Conservation (phyloP, 768 basidiomycete genomes). For the Boletales sp. region DNA sequence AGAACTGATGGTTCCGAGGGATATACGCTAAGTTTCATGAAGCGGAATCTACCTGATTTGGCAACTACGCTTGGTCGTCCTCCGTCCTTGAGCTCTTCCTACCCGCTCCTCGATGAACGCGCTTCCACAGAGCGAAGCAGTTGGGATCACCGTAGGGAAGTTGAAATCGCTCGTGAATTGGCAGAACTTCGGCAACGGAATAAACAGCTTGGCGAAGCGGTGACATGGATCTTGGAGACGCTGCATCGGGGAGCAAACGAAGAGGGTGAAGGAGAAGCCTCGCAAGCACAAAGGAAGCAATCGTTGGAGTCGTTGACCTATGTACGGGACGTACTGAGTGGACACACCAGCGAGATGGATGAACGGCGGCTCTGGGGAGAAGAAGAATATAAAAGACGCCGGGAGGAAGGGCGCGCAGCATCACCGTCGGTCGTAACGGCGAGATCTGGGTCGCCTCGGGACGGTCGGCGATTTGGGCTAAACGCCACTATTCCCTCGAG, state of each 20-base stretch:
- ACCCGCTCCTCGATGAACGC: slow-evolving; percentile 63
- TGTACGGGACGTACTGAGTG: slow-evolving; percentile 69
- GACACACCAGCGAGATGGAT: slow-evolving; percentile 52
- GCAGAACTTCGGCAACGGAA: slow-evolving; percentile 52
- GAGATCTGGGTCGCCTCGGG: slow-evolving; percentile 12
- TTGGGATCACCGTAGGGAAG: slow-evolving; percentile 67
- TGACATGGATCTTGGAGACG: slow-evolving; percentile 72
- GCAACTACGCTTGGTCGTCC: slow-evolving; percentile 62
- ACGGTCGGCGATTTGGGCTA: slow-evolving; percentile 12
- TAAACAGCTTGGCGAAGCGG: slow-evolving; percentile 61
- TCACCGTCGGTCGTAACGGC: slow-evolving; percentile 23
- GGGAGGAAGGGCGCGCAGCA: slow-evolving; percentile 24
- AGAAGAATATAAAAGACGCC: slow-evolving; percentile 40
- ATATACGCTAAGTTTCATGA: slow-evolving; percentile 10
- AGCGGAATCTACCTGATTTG: slow-evolving; percentile 89
- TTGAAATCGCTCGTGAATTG: slow-evolving; percentile 68
- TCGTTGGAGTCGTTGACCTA: slow-evolving; percentile 76
- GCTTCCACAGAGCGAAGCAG: slow-evolving; percentile 54
- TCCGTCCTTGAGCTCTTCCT: slow-evolving; percentile 43
- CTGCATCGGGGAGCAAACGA: slow-evolving; percentile 53
- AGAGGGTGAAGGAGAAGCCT: slow-evolving; percentile 32
- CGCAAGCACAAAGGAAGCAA: slow-evolving; percentile 48
- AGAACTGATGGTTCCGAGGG: slow-evolving; percentile 13
- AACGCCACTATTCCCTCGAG: slow-evolving; percentile 13
- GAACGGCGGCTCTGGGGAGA: slow-evolving; percentile 64